phyloP scores from a whole-genome alignment of 164 flowering plant genomes.

The Stephania yunnanensis region DNA sequence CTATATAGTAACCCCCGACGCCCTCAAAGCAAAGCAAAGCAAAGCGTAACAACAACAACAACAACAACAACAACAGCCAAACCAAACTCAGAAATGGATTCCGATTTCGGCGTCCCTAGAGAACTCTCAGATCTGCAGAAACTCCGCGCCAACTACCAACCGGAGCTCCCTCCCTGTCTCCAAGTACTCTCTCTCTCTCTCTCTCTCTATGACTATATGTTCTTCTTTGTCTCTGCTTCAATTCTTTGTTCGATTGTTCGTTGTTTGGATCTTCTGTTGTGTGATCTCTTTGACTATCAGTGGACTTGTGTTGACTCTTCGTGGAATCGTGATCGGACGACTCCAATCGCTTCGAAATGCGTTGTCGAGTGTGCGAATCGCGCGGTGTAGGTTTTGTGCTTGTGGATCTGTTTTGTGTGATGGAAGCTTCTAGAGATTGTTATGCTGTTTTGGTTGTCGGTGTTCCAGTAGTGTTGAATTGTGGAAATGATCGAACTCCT shows the following conservation, averaged over 20 bases:
- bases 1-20: not conserved
- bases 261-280: not conserved
- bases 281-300: not conserved
- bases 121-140: constrained; percentile 92
- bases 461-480: not conserved
- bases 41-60: not conserved
- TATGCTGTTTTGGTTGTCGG: not conserved
- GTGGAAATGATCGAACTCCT: too few species aligned
- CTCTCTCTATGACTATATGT: not conserved
- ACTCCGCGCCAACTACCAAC: constrained; percentile 62
- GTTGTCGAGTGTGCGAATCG: not conserved
- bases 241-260: not conserved
- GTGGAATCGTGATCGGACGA: not conserved
- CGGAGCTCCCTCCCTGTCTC: constrained; percentile 93
- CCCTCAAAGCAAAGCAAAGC: not conserved
- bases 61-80: not conserved
- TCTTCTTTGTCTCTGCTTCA: not conserved
- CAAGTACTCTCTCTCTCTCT: constrained; percentile 45
- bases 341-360: not conserved
- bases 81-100: constrained; percentile 54
- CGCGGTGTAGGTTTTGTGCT: not conserved
- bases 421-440: not conserved
- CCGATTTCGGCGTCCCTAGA: constrained; percentile 82
- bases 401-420: not conserved
- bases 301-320: constrained; percentile 1